Conservation (phyloP, 2,329 filamentous ascomycete species). For the Zymoseptoria brevis region DNA sequence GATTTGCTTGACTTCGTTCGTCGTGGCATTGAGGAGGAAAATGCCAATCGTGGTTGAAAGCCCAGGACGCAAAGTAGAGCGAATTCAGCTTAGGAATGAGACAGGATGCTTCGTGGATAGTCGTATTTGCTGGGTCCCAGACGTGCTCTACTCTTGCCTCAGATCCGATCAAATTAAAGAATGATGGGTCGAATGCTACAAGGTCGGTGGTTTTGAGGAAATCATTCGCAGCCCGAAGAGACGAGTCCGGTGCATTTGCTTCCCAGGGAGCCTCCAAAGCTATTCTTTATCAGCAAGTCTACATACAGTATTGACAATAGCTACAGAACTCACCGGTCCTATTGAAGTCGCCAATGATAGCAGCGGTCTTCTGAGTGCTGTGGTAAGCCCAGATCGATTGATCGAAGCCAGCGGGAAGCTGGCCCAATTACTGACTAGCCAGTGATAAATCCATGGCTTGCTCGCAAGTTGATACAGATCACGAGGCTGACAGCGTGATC, state of each 20-base stretch:
- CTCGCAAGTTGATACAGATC: neutral
- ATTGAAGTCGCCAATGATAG: neutral
- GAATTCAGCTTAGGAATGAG: slow-evolving; percentile 7
- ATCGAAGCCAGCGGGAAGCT: neutral
- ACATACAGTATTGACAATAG: too few relatives aligned
- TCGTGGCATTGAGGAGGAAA: slow-evolving; percentile 6
- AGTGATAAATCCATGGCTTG: neutral
- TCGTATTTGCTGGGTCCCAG: neutral
- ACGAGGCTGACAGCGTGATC: neutral
- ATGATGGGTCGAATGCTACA: slow-evolving; percentile 10
- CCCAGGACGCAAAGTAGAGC: slow-evolving; percentile 9
- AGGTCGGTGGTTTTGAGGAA: slow-evolving; percentile 6
- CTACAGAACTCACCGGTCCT: too few relatives aligned
- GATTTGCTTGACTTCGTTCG: slow-evolving; percentile 4
- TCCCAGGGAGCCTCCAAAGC: neutral
- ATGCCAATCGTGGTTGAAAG: slow-evolving; percentile 7
- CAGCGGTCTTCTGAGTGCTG: neutral
- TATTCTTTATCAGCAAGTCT: neutral
- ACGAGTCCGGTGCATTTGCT: neutral
- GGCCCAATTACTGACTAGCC: neutral
- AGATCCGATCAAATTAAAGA: slow-evolving; percentile 12
- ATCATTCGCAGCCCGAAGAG: neutral
- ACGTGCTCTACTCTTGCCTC: slow-evolving; percentile 10
- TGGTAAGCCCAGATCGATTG: neutral
- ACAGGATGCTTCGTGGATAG: slow-evolving; percentile 10